Base-by-base conservation (phyloP, 768 basidiomycete genomes). In the Piloderma croceum region DNA sequence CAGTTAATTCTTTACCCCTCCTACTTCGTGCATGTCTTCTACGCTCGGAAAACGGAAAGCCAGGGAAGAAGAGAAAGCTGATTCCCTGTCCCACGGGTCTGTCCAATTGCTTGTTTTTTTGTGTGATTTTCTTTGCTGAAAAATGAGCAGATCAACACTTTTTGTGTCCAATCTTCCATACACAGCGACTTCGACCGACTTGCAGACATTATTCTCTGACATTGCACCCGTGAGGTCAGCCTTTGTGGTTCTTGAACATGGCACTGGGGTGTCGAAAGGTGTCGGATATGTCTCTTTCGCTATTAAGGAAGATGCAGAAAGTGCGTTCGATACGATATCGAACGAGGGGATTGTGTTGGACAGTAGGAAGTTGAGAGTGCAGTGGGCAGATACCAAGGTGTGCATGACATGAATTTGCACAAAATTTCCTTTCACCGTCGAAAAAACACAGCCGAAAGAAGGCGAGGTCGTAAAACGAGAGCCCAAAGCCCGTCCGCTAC, bases 221-320 rank as follows among this genome's bases (percentile, higher is more conserved):
- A 77, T 96, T 48, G 96, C 91, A 1, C 96, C 96, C 21, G 87
- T 99, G 12, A 78, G 91, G 25, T 83, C 85, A 15, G 93, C 92
- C 0, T 98, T 99, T 54, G 82, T 99, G 6, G 96, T 97, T 15
- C 77, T 81, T 10, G 83, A 92, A 40, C 79, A 75, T 6, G 83
- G 74, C 24, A 75, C 78, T 1, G 79, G 80, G 13, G 65, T 76
- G 4, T 92, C 90, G 1, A 96, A 97, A 58, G 94, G 94, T 47
- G 92, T 98, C 17, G 96, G 96, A 45, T 98, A 96, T 57, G 90
- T 97, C 46, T 83, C 90, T 1, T 98, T 94, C 61, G 80, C 91
- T 1, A 70, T 90, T 41, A 78, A 74, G 41, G 89, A 96, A 52
- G 96, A 98, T 61, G 94, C 92, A 6, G 76, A 89, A 53, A 58